phyloP scores from a whole-genome alignment of 257 asterid species.

The Primulina huaijiensis region DNA sequence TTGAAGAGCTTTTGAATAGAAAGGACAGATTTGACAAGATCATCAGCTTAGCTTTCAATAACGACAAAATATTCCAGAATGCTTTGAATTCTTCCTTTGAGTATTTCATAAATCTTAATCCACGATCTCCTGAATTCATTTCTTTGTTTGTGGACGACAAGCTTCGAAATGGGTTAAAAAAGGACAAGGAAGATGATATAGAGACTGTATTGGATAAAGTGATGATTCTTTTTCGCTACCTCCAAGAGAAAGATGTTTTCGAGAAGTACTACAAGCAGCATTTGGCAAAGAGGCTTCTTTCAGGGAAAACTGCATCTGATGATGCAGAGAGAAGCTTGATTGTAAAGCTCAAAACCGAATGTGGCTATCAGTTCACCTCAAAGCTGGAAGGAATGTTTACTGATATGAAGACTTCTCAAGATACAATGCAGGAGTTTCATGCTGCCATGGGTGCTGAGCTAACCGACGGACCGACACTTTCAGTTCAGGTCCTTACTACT shows the following conservation, averaged over 20 bases:
- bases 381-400: constrained; percentile 71
- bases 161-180: constrained; percentile 55
- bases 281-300: constrained; percentile 59
- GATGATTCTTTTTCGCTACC: constrained; percentile 62
- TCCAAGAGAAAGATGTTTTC: constrained; percentile 67
- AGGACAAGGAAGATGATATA: constrained; percentile 57
- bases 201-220: constrained; percentile 58
- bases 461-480: constrained; percentile 35
- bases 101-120: constrained; percentile 54
- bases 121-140: constrained; percentile 60
- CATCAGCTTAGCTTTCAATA: constrained; percentile 43
- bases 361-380: constrained; percentile 69
- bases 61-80: constrained; percentile 67
- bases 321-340: constrained; percentile 66
- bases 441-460: constrained; percentile 41
- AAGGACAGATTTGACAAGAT: constrained; percentile 51
- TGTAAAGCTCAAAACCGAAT: constrained; percentile 62
- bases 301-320: constrained; percentile 54
- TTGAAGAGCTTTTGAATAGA: constrained; percentile 58
- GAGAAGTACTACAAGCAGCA: constrained; percentile 69
- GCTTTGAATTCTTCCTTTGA: constrained; percentile 57
- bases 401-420: constrained; percentile 66
- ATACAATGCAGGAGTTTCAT: constrained; percentile 58
- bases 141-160: constrained; percentile 62
- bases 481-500: constrained; percentile 60